A percentile compares a stretch with the other conserved stretches of the same genome.
Conservation (phyloP, 257 asterid species). For the Primulina eburnea region DNA sequence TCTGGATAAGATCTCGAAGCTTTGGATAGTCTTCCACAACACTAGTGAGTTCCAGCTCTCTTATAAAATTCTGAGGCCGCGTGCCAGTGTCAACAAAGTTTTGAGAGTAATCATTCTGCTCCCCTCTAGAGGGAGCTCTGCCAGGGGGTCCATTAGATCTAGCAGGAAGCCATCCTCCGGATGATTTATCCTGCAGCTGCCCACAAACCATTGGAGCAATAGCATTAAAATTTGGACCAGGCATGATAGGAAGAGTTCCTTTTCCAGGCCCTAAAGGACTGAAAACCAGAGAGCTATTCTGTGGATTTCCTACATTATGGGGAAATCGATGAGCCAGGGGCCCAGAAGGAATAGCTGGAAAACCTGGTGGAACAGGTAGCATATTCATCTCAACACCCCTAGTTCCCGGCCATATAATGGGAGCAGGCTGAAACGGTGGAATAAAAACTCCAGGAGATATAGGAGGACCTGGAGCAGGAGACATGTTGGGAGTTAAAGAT, state of each 20-base stretch:
- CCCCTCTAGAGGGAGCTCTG: conserved; percentile 99
- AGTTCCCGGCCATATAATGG: conserved; percentile 88
- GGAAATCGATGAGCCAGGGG: conserved; percentile 66
- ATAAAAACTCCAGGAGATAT: conserved; percentile 73
- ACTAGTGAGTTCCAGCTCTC: conserved; percentile 98
- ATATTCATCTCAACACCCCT: conserved; percentile 87
- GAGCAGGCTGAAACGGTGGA: conserved; percentile 63
- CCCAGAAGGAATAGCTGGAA: conserved; percentile 76
- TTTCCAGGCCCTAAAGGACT: conserved; percentile 68
- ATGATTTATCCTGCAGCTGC: conserved; percentile 61
- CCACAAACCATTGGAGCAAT: conserved; percentile 52
- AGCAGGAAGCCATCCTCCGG: conserved; percentile 92
- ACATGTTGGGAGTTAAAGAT: conserved; percentile 74
- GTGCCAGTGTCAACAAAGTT: conserved; percentile 98
- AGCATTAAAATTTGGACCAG: conserved; percentile 61
- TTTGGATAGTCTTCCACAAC: conserved; percentile 99
- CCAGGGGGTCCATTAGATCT: conserved; percentile 73
- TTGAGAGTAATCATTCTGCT: conserved; percentile 99
- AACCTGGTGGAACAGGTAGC: conserved; percentile 76
- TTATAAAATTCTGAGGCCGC: conserved; percentile 95
- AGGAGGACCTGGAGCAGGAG: conserved; percentile 93
- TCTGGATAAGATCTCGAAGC: conserved; percentile 95
- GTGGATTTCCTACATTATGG: conserved; percentile 63
- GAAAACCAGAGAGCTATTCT: conserved; percentile 57
- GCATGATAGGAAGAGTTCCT: conserved; percentile 61